phyloP scores from a whole-genome alignment of 768 basidiomycete genomes.

The Lanmaoa pseudosensibilis region DNA sequence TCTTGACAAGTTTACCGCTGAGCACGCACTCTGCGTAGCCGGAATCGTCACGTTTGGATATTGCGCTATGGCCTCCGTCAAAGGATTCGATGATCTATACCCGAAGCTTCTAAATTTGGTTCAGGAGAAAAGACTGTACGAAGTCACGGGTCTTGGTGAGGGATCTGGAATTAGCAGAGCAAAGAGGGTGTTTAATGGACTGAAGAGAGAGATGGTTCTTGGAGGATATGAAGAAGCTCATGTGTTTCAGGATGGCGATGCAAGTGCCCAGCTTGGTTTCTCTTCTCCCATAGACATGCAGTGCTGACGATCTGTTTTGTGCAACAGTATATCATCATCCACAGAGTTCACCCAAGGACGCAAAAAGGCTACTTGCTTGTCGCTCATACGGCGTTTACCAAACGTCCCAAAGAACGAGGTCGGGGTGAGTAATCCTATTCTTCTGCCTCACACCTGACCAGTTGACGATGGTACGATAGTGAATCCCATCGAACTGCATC shows the following conservation, averaged over 20 bases:
- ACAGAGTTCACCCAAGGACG: constrained; percentile 86
- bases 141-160: constrained; percentile 57
- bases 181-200: constrained; percentile 76
- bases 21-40: constrained; percentile 93
- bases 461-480: constrained; percentile 45
- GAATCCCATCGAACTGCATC: constrained; percentile 77
- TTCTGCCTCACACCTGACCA: not conserved
- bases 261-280: constrained; percentile 40
- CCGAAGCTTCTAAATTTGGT: constrained; percentile 93
- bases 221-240: constrained; percentile 88
- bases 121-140: constrained; percentile 77
- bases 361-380: constrained; percentile 93
- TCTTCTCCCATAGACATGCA: not conserved
- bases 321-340: constrained; percentile 84
- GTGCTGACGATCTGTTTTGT: constrained; percentile 3
- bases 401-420: constrained; percentile 78
- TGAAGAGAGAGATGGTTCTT: constrained; percentile 93
- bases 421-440: constrained; percentile 51
- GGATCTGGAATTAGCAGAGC: constrained; percentile 56
- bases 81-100: constrained; percentile 97
- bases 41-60: constrained; percentile 90
- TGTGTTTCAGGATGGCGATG: constrained; percentile 95
- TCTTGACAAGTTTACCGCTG: constrained; percentile 84
- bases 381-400: constrained; percentile 89
- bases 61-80: constrained; percentile 88